These are phyloP conservation scores for Tremella mesenterica DNA, from an alignment of 768 basidiomycete genomes.

Conservation along the genomic window DNA sequence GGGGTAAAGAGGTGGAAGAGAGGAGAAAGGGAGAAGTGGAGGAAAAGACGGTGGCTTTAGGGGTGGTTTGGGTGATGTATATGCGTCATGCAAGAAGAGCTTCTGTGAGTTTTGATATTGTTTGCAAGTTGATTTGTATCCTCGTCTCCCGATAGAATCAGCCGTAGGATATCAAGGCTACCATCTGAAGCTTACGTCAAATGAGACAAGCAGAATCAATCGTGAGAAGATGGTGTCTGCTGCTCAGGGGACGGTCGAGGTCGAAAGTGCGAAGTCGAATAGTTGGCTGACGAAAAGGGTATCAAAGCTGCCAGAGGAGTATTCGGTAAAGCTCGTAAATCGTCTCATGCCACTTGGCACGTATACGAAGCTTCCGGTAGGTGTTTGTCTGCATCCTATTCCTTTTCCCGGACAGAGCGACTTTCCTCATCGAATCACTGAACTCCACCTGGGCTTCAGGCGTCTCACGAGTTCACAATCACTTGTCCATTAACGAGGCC, in stretches of 20 bases:
- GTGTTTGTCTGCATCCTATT: slow-evolving; percentile 35
- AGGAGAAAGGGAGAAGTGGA: slow-evolving; percentile 44
- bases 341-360: slow-evolving; percentile 60
- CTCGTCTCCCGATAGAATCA: no score
- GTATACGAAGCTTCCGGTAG: slow-evolving; percentile 85
- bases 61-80: slow-evolving; percentile 66
- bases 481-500: slow-evolving; percentile 3
- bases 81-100: slow-evolving; percentile 86
- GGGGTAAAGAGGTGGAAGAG: slow-evolving; percentile 35
- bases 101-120: slow-evolving; percentile 48
- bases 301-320: slow-evolving; percentile 66
- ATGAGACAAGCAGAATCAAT: no score
- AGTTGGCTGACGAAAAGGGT: slow-evolving; percentile 47
- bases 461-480: no score
- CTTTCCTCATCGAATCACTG: no score
- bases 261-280: no score
- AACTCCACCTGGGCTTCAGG: no score
- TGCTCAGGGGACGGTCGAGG: no score
- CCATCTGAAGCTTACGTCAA: no score
- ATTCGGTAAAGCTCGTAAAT: slow-evolving; percentile 72
- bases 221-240: no score
- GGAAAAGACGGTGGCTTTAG: slow-evolving; percentile 61
- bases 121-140: background rate
- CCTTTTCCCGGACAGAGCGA: no score
- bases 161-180: no score